Evolutionary conservation across 139 green algal species (phyloP).

Genomic region (Chlamydomonas asymmetrica): DNA sequence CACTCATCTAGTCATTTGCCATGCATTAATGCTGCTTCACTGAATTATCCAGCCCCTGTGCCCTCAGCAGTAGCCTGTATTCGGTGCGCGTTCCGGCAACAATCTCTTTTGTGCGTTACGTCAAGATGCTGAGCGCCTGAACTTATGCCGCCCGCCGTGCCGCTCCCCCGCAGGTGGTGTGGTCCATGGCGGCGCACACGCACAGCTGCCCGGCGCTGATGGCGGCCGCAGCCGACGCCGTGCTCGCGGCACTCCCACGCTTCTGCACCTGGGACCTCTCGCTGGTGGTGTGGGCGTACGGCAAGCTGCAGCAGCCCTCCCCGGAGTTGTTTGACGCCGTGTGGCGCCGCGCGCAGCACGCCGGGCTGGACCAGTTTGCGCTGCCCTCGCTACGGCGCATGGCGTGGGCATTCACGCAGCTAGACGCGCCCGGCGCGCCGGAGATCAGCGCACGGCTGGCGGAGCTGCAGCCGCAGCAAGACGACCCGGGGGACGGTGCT

Average conservation of each 20-base stretch:
- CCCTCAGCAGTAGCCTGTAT: too few species aligned
- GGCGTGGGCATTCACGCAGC: slow-evolving; percentile 9
- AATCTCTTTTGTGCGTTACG: too few species aligned
- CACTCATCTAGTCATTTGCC: too few species aligned
- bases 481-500: too few species aligned
- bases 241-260: neutral
- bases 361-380: neutral
- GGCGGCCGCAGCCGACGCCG: slow-evolving; percentile 14
- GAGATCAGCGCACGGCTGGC: too few species aligned
- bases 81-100: too few species aligned
- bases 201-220: slow-evolving; percentile 27
- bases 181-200: slow-evolving; percentile 22
- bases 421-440: slow-evolving; percentile 11
- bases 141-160: too few species aligned
- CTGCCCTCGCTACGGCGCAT: slow-evolving; percentile 9
- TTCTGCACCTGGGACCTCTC: slow-evolving; percentile 23
- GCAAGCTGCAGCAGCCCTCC: slow-evolving; percentile 24
- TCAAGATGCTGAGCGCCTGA: too few species aligned
- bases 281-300: slow-evolving; percentile 32
- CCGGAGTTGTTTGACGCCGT: slow-evolving; percentile 30
- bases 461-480: too few species aligned
- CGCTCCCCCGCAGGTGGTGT: slow-evolving; percentile 43
- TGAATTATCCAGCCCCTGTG: too few species aligned
- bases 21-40: too few species aligned
- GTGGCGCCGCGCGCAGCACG: slow-evolving; percentile 2